Conservation (phyloP, 352 stramenopile genomes). For the Phytopythium kandeliae region DNA sequence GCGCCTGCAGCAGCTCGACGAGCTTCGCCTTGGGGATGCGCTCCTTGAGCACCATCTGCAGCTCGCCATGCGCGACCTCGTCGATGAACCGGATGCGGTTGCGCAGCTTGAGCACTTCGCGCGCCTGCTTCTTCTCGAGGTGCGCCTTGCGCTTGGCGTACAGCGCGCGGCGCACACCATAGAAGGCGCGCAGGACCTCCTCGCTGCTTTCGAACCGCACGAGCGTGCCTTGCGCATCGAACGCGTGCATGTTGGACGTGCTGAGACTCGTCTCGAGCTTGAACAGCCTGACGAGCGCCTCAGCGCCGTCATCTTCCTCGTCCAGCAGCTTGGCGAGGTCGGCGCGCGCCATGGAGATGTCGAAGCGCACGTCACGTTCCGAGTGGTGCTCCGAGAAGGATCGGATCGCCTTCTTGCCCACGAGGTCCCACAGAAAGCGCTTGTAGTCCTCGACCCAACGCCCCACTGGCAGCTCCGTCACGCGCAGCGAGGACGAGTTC, state of each 20-base stretch:
- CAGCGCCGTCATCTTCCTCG: conserved; percentile 22
- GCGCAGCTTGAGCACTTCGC: conserved; percentile 86
- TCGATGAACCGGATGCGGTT: conserved; percentile 98
- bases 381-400: conserved; percentile 98
- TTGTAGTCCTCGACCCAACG: conserved; percentile 99
- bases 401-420: conserved; percentile 76
- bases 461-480: conserved; percentile 96
- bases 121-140: conserved; percentile 73
- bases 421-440: conserved; percentile 91
- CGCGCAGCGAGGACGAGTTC: conserved; percentile 92
- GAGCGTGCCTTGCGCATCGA: conserved; percentile 90
- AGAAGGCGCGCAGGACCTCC: conserved; percentile 94
- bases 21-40: conserved; percentile 60
- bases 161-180: conserved; percentile 84
- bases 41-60: conserved; percentile 88
- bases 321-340: conserved; percentile 72
- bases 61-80: conserved; percentile 90
- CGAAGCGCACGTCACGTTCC: conserved; percentile 84
- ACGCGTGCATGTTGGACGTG: conserved; percentile 98
- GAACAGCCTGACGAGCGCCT: conserved; percentile 84
- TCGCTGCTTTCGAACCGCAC: conserved; percentile 88
- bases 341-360: conserved; percentile 66
- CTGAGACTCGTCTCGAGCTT: conserved; percentile 94
- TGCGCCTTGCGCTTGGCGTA: conserved; percentile 84
- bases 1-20: conserved; percentile 37